Evolutionary conservation across 306 rosid genomes (phyloP).

Genomic region (Cyclanthera cordifolia): DNA sequence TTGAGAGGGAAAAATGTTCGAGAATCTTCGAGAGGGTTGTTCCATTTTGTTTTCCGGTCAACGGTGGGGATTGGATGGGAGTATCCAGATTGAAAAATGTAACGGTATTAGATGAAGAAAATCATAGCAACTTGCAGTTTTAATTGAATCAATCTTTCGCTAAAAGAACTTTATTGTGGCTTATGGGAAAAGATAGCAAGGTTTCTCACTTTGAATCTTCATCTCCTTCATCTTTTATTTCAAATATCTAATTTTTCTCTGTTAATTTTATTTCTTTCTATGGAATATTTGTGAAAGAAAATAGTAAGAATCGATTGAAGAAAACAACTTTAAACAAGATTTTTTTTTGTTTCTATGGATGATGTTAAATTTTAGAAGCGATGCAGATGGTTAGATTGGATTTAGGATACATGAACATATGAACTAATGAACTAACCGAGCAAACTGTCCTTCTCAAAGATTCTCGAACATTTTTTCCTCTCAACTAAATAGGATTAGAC

Average conservation of each 20-base stretch:
- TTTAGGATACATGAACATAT: background rate
- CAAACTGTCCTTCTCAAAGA: too few species aligned
- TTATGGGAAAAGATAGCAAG: constrained; percentile 74
- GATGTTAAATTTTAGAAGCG: background rate
- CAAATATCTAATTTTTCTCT: constrained; percentile 31
- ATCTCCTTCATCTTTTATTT: constrained; percentile 27
- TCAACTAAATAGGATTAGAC: too few species aligned
- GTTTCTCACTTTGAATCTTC: constrained; percentile 44
- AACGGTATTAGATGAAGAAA: constrained; percentile 46
- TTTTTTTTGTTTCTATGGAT: background rate
- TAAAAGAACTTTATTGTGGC: constrained; percentile 80
- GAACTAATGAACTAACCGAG: background rate
- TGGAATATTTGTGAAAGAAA: background rate
- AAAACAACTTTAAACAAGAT: too few species aligned
- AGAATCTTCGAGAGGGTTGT: constrained; percentile 51
- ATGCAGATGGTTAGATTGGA: background rate
- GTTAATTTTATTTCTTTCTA: background rate
- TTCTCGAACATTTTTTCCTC: too few species aligned
- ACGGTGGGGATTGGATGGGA: too few species aligned
- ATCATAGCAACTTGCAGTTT: constrained; percentile 52
- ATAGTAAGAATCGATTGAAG: background rate
- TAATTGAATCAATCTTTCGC: constrained; percentile 74
- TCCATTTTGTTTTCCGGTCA: constrained; percentile 55
- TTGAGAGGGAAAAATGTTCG: constrained; percentile 47
- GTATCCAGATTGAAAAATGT: too few species aligned